Conservation (phyloP, 345 rosid species). For the Aquilaria malaccensis region DNA sequence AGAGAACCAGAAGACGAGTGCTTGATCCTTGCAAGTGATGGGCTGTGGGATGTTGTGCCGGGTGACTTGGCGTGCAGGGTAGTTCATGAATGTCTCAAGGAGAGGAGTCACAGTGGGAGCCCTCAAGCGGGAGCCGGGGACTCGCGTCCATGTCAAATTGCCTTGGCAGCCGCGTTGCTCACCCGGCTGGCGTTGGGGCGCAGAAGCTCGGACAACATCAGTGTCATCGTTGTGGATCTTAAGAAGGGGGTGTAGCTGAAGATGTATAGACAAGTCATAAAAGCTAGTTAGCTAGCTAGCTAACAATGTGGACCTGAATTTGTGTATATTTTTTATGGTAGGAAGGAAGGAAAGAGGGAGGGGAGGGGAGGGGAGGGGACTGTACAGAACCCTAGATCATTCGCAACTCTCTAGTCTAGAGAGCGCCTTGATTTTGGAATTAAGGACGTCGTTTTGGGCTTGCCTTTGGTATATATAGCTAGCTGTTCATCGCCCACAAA, state of each 20-base stretch:
- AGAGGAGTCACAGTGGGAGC: slow-evolving; percentile 16
- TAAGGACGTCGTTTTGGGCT: too few species aligned
- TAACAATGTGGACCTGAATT: too few species aligned
- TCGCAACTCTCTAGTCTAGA: too few species aligned
- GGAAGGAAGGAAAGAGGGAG: too few species aligned
- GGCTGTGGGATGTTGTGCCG: slow-evolving; percentile 74
- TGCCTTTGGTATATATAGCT: too few species aligned
- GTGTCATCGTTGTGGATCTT: slow-evolving; percentile 69
- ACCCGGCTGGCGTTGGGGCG: slow-evolving; percentile 73
- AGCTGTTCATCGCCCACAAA: too few species aligned
- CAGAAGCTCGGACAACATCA: slow-evolving; percentile 64
- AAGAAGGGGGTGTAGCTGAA: slow-evolving; percentile 16
- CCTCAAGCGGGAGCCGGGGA: slow-evolving; percentile 15
- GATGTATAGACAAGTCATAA: too few species aligned
- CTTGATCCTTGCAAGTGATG: slow-evolving; percentile 69
- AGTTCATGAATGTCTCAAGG: slow-evolving; percentile 47
- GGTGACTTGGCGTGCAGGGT: slow-evolving; percentile 59
- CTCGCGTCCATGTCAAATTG: slow-evolving; percentile 42
- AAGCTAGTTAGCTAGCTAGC: too few species aligned
- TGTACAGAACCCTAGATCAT: too few species aligned
- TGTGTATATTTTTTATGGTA: too few species aligned
- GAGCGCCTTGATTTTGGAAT: too few species aligned
- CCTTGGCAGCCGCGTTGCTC: slow-evolving; percentile 56
- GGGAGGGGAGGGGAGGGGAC: too few species aligned
- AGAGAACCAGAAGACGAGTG: slow-evolving; percentile 62